phyloP scores from a whole-genome alignment of 148 eudicot genomes.

The Diospyros lotus region DNA sequence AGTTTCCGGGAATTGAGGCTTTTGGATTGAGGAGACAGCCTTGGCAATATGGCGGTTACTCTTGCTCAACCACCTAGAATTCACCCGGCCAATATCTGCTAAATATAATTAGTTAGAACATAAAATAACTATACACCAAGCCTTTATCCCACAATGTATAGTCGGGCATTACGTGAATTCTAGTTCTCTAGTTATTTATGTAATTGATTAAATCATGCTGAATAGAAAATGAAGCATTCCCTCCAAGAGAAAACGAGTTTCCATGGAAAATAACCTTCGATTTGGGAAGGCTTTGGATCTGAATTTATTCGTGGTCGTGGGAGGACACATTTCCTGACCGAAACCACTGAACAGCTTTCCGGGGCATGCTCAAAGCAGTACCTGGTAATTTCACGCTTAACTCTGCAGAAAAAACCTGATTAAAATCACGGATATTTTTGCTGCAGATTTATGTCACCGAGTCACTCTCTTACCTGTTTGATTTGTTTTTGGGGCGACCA shows the following conservation, averaged over 20 bases:
- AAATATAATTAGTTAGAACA: too few relatives aligned
- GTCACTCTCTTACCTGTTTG: slow-evolving; percentile 31
- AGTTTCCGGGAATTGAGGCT: neutral
- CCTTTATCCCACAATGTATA: too few relatives aligned
- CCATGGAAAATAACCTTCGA: slow-evolving; percentile 15
- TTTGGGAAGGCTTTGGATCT: slow-evolving; percentile 7
- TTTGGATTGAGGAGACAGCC: slow-evolving; percentile 14
- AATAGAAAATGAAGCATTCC: neutral
- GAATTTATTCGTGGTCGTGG: slow-evolving; percentile 12
- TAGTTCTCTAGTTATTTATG: too few relatives aligned
- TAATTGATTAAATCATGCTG: neutral
- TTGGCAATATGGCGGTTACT: neutral
- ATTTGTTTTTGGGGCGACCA: slow-evolving; percentile 32
- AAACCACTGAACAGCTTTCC: slow-evolving; percentile 62
- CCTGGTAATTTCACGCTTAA: slow-evolving; percentile 21
- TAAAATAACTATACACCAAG: too few relatives aligned
- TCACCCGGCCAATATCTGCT: slow-evolving; percentile 21
- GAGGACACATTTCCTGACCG: slow-evolving; percentile 28
- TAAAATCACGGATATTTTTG: neutral
- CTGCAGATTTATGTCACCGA: neutral
- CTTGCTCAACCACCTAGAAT: slow-evolving; percentile 17
- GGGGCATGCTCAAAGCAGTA: slow-evolving; percentile 60
- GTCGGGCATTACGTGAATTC: too few relatives aligned
- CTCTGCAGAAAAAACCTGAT: slow-evolving; percentile 9
- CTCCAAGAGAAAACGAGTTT: neutral